Evolutionary conservation across 495 filamentous ascomycete genomes (phyloP).

Genomic region (Talaromyces proteolyticus): DNA sequence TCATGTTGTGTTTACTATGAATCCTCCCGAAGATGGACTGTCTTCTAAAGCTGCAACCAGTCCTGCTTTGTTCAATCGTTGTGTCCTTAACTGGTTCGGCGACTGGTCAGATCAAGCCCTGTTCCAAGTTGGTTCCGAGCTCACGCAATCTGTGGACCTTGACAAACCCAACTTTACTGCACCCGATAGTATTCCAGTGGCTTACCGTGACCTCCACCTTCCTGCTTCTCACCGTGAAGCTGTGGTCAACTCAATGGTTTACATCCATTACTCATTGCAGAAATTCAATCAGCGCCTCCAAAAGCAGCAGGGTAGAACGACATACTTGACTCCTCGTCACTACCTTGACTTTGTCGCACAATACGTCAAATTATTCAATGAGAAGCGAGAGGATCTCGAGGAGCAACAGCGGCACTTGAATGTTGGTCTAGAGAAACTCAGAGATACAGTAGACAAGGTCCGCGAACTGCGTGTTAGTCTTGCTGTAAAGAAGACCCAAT

Average conservation of each 20-base stretch:
- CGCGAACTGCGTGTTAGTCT: slow-evolving; percentile 83
- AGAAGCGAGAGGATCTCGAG: slow-evolving; percentile 97
- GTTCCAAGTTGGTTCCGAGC: slow-evolving; percentile 93
- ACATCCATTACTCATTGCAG: slow-evolving; percentile 91
- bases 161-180: slow-evolving; percentile 78
- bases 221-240: slow-evolving; percentile 86
- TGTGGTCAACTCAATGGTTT: slow-evolving; percentile 96
- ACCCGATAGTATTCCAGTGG: slow-evolving; percentile 88
- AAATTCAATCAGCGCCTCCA: slow-evolving; percentile 82
- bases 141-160: slow-evolving; percentile 92
- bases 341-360: slow-evolving; percentile 98
- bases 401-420: slow-evolving; percentile 98
- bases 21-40: slow-evolving; percentile 93
- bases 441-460: slow-evolving; percentile 97
- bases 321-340: slow-evolving; percentile 91
- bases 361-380: slow-evolving; percentile 94
- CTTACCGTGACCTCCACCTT: slow-evolving; percentile 76
- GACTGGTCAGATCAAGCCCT: slow-evolving; percentile 99
- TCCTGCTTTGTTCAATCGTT: slow-evolving; percentile 97
- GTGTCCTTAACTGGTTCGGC: slow-evolving; percentile 98
- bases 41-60: slow-evolving; percentile 95
- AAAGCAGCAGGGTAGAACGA: slow-evolving; percentile 85
- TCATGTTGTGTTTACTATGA: slow-evolving; percentile 99
- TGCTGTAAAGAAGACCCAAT: slow-evolving; percentile 85
- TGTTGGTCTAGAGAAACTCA: slow-evolving; percentile 94